Percentiles rank a stretch among this genome's conserved stretches.
Evolutionary conservation across 2,329 filamentous ascomycete genomes (phyloP).

Genomic region (Claviceps sorghi): DNA sequence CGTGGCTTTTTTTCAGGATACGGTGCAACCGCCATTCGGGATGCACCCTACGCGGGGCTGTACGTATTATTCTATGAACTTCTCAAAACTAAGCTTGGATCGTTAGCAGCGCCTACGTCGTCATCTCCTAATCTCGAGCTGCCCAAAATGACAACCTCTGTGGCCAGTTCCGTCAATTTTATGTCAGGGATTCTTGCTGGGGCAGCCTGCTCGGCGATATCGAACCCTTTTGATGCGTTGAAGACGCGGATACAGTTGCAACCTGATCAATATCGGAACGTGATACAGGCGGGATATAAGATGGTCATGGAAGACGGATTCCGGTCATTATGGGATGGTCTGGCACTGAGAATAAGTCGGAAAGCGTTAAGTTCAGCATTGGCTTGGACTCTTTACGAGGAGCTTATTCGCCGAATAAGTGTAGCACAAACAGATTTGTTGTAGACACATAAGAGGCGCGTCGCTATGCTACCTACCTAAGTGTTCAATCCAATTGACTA

Average conservation of each 20-base stretch:
- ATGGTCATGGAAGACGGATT: conserved; percentile 76
- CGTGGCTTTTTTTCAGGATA: conserved; percentile 88
- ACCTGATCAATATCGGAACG: conserved; percentile 68
- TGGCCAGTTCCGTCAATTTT: conserved; percentile 63
- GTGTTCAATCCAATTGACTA: too few relatives aligned
- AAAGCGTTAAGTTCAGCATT: conserved; percentile 91
- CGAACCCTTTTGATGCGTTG: conserved; percentile 92
- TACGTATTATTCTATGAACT: conserved; percentile 93
- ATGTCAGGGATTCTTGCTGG: conserved; percentile 68
- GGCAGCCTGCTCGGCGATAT: conserved; percentile 69
- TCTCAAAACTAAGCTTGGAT: conserved; percentile 48
- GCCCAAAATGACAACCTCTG: conserved; percentile 16
- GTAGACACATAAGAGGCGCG: neutral
- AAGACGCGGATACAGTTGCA: conserved; percentile 91
- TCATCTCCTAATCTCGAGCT: conserved; percentile 6
- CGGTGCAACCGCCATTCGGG: conserved; percentile 80
- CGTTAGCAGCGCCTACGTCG: conserved; percentile 8
- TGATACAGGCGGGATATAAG: conserved; percentile 56
- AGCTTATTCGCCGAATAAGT: conserved; percentile 53
- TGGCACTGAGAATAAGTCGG: conserved; percentile 73
- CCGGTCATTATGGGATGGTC: conserved; percentile 68
- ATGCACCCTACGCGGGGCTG: conserved; percentile 91
- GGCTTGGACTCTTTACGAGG: conserved; percentile 95
- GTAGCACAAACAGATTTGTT: neutral
- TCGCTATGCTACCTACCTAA: too few relatives aligned